Base-by-base conservation (phyloP, 495 filamentous ascomycete species). In the Penicillium flavigenum region DNA sequence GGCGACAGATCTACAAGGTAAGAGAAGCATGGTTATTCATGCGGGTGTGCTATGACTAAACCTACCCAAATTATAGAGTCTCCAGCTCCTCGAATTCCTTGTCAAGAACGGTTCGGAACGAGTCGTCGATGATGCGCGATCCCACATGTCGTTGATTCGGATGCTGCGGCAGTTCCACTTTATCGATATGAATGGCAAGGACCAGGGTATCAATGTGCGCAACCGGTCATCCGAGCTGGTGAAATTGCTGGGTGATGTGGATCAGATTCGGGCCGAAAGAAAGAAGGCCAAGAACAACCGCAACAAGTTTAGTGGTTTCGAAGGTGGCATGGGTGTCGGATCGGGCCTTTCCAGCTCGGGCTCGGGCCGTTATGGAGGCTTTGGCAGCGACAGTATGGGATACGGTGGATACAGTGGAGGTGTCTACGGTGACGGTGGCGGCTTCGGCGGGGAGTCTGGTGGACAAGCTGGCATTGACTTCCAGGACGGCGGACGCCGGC, bases 161-260 rank as follows among this genome's bases (percentile, higher is more conserved):
- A 99, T 98, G 95, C 84, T 99, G 39, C 89, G 94, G 52, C 94
- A 99, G 68, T 99, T 99, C 74, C 95, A 99, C 72, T 98, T 75
- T 72, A 98, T 99, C 71, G 94, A 98, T 63, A 79, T 79, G 68
- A 98, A 97, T 69, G 95, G 94, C 58, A 98, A 98, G 76, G 94
- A 99, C 68, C 95, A 98, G 73, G 94, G 94, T 60, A 85, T 98
- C 67, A 99, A 99, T 66, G 94, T 99, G 56, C 89, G 94, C 56
- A 97, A 97, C 70, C 86, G 95, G 44, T 90, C 93, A 31, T 96
- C 96, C 73, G 95, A 98, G 72, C 79, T 99, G 48, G 90, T 90
- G 16, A 96, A 99, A 59, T 81, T 99, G 34, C 82, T 99, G 31
- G 82, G 88, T 55, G 95, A 99, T 68, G 95, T 99, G 43, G 94